Evolutionary conservation across 2,329 filamentous ascomycete genomes (phyloP), one percentile per base, ranked within the genome.

Genomic region (Ceratocystis lukuohia): DNA sequence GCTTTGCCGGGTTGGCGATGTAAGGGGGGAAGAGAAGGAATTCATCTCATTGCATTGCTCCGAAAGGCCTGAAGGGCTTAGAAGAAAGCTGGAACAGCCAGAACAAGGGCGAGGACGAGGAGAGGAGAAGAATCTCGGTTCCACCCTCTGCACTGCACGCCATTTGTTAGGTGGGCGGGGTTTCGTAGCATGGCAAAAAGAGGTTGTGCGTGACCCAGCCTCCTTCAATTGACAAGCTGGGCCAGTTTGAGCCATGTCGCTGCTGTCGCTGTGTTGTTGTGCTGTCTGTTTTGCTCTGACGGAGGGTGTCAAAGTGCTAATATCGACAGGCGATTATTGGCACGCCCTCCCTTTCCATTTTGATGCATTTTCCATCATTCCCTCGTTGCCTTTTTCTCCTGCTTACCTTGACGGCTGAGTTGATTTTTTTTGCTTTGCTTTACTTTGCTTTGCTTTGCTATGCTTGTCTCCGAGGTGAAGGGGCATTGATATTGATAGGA

Each of bases 401-500:
- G 37, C 37, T 41, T 12, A 41, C 10, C 37, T 41, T 41, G 12
- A 12, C 37, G 37, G 10, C 37, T 37, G 8, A 12, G 8, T 41
- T 33, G 6, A 12, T 1, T 41, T 41, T 41, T 37, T 37, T 10
- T 37, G 33, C 7, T 33, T 8, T 33, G 0, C 33, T 37, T 8
- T 37, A 1, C 33, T 33, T 8, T 33, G 1, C 33, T 37, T 8
- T 41, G 37, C 37, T 41, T 41, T 41, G 37, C 10, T 41, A 10
- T 41, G 37, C 37, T 41, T 5, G 48, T 53, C 48, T 53, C 48
- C 20, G 8, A 25, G 48, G 20, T 4, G 48, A 53, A 53, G 48
- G 48, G 22, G 20, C 48, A 53, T 53, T 53, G 48, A 53, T 53
- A 46, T 25, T 66, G 64, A 45, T 44, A 61, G 45, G 53, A 48